A percentile compares a stretch with the other conserved stretches of the same genome.
Conservation (phyloP, 73 alveolate species). For the Effrenium voratum region DNA sequence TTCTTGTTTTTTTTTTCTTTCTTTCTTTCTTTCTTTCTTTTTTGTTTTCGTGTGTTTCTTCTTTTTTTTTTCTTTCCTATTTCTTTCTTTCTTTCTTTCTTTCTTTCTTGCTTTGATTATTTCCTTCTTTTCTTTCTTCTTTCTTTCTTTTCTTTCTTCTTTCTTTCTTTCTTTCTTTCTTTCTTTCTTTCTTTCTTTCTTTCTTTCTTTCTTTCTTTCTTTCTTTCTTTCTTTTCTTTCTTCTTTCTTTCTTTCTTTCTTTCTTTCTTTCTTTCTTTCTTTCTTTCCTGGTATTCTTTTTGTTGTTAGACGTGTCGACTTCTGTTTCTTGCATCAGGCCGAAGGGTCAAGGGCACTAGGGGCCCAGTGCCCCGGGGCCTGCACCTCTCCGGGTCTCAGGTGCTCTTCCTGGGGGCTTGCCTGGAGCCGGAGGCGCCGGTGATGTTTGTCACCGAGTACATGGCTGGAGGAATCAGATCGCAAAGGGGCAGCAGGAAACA, state of each 20-base stretch:
- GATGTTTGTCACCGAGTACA: constrained; percentile 68
- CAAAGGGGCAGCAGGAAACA: not conserved
- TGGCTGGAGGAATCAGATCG: not conserved
- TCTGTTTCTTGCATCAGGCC: not conserved
- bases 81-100: no score
- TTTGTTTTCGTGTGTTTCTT: not conserved
- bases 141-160: no score
- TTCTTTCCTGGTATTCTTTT: not conserved
- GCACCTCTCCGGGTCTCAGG: no score
- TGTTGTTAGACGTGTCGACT: not conserved
- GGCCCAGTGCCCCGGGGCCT: no score
- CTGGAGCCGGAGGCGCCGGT: constrained; percentile 28
- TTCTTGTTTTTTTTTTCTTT: not conserved
- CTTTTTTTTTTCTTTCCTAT: no score
- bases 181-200: no score
- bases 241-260: no score
- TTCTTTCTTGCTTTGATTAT: no score
- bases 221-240: no score
- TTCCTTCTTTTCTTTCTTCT: no score
- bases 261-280: not conserved
- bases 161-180: no score
- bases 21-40: not conserved
- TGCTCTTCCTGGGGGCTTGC: constrained; percentile 47
- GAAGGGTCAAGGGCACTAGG: not conserved
- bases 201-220: no score